Conservation (phyloP, 2,329 filamentous ascomycete species). For the Davidsoniella virescens region DNA sequence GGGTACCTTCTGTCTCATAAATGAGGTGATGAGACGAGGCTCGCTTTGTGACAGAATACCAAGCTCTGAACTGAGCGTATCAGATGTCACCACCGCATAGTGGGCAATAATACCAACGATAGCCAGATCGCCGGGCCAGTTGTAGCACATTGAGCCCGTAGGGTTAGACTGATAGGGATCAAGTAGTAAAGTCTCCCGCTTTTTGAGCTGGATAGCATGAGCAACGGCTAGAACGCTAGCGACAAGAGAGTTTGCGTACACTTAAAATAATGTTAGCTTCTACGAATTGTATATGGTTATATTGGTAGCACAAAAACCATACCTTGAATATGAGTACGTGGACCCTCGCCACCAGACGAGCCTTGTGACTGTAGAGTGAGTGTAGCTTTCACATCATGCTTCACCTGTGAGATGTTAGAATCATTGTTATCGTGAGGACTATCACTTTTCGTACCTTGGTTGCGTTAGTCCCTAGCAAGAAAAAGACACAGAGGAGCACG, state of each 20-base stretch:
- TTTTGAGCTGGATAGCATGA: conserved; percentile 42
- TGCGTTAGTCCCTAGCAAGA: conserved; percentile 64
- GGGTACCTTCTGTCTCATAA: conserved; percentile 59
- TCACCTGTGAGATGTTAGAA: conserved; percentile 39
- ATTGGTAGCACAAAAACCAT: not conserved
- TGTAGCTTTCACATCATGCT: conserved; percentile 68
- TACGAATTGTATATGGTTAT: conserved; percentile 12
- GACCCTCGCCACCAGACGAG: conserved; percentile 58
- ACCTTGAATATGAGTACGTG: conserved; percentile 71
- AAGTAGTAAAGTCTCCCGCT: conserved; percentile 27
- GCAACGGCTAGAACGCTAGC: conserved; percentile 49
- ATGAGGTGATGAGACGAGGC: conserved; percentile 76
- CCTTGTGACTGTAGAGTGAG: conserved; percentile 67
- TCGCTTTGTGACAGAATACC: conserved; percentile 66
- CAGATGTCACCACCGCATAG: conserved; percentile 81
- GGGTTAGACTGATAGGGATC: conserved; percentile 20
- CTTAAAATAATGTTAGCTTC: conserved; percentile 19
- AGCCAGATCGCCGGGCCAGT: conserved; percentile 45
- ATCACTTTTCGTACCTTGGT: conserved; percentile 48
- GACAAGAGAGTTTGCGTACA: conserved; percentile 73
- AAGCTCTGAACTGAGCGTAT: conserved; percentile 90
- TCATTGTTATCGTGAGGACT: not conserved
- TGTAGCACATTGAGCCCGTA: conserved; percentile 35
- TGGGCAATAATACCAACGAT: conserved; percentile 56
- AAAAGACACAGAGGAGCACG: conserved; percentile 66